These are phyloP conservation scores for Nitzschia inconspicua DNA, from an alignment of 108 stramenopile genomes.

Conservation along the genomic window DNA sequence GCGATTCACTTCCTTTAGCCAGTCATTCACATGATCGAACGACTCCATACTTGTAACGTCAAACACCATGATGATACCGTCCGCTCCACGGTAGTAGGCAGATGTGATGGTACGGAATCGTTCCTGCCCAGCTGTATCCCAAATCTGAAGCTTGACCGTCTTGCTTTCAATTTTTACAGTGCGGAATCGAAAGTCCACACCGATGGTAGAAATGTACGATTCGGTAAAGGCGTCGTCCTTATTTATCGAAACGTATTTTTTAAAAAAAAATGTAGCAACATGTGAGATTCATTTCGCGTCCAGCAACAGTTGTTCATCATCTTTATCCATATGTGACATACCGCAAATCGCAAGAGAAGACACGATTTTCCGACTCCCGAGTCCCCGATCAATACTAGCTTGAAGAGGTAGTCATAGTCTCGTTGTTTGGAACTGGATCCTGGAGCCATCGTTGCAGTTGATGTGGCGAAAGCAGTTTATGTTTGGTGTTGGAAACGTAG, in stretches of 20 bases:
- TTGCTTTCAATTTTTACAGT: constrained; percentile 96
- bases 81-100: constrained; percentile 93
- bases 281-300: no score
- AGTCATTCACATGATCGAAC: constrained; percentile 98
- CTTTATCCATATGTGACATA: constrained; percentile 42
- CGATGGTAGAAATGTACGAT: constrained; percentile 98
- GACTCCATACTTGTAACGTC: constrained; percentile 96
- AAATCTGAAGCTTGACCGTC: constrained; percentile 97
- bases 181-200: constrained; percentile 98
- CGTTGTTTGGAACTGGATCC: constrained; percentile 55
- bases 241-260: neutral
- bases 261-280: no score
- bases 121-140: constrained; percentile 99
- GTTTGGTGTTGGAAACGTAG: no score
- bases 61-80: constrained; percentile 98
- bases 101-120: constrained; percentile 98
- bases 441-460: constrained; percentile 52
- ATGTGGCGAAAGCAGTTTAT: no score
- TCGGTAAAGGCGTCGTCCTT: constrained; percentile 98
- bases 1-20: constrained; percentile 97
- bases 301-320: no score
- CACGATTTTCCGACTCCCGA: constrained; percentile 99
- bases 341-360: constrained; percentile 95
- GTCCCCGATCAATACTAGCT: constrained; percentile 98
- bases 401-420: constrained; percentile 92